Evolutionary conservation across 2,329 filamentous ascomycete species (phyloP), one percentile per base, ranked within the genome.

Genomic region (Aspergillus oerlinghausenensis): DNA sequence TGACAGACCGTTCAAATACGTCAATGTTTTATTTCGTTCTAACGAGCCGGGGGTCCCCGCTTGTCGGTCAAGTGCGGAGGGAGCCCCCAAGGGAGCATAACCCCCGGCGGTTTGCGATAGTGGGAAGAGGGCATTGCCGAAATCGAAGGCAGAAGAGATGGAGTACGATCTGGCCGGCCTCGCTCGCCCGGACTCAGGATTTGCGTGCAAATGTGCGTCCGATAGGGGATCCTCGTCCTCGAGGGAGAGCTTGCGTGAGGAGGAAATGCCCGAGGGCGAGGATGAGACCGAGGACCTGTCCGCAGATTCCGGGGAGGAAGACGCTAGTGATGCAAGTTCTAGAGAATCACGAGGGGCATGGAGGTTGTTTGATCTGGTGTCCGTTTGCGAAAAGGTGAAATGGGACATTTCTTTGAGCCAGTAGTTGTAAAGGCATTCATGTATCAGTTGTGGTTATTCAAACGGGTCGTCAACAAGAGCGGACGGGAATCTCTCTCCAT

Each of bases 21-120:
- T 97, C 74, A 99, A 77, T 14, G 90, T 96, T 79, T 99, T 99
- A 79, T 96, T 88, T 73, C 91, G 94, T 80, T 99, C 94, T 62
- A 97, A 76, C 43, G 88, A 91, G n/a, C 84, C 88, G 59, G 88
- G 89, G n/a, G 85, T 68, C 17, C 83, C 84, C 52, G 81, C 81
- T 60, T 81, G 73, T 57, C 81, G 73, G 65, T 85, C 79, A 43
- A 83, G 74, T 40, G 74, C 83, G 5, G 85, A 86, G 40, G 92
- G 86, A 26, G 88, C 87, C 35, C 92, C 93, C 17, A 99, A 82
- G 11, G 92, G 90, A 45, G 92, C 90, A 75, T 99, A 99, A 42
- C 88, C 85, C 54, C 84, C 85, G 3, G 88, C 80, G 1, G 90
- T 93, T 49, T 92, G 92, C 52, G 91, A 94, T 50, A 99, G 80